Percentiles rank a stretch among this genome's conserved stretches.
These are phyloP conservation scores for Nyssa sinensis DNA, from an alignment of 148 eudicot genomes.

Conservation along the genomic window DNA sequence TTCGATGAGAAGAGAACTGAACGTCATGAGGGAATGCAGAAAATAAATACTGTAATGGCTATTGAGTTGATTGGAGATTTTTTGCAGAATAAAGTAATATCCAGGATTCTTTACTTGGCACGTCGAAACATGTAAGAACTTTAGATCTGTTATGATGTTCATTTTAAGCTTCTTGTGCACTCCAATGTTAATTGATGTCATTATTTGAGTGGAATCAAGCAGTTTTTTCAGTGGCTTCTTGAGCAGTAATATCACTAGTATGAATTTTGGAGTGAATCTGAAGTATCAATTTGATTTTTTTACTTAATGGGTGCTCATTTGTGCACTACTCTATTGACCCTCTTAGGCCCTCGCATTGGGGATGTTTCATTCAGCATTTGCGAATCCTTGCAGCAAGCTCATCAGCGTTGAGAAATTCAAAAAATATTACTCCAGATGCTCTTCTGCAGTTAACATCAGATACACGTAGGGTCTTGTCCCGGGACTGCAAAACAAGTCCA, in stretches of 20 bases:
- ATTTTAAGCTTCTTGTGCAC: background rate
- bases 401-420: slow-evolving; percentile 66
- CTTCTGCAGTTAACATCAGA: slow-evolving; percentile 63
- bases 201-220: background rate
- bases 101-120: slow-evolving; percentile 74
- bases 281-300: background rate
- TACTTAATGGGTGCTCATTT: slow-evolving; percentile 3
- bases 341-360: slow-evolving; percentile 72
- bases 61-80: slow-evolving; percentile 68
- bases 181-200: background rate
- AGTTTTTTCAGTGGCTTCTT: background rate
- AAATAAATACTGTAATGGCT: slow-evolving; percentile 64
- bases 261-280: background rate
- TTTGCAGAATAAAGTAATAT: slow-evolving; percentile 58
- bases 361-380: slow-evolving; percentile 49
- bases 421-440: slow-evolving; percentile 56
- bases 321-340: slow-evolving; percentile 10
- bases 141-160: background rate
- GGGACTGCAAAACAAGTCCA: slow-evolving; percentile 55
- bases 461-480: slow-evolving; percentile 45
- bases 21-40: slow-evolving; percentile 43
- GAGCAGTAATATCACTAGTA: background rate
- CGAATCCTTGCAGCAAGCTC: slow-evolving; percentile 66
- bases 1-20: slow-evolving; percentile 48
- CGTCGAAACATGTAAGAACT: slow-evolving; percentile 68